Base-by-base conservation (phyloP, 2,329 filamentous ascomycete species). In the Monosporascus ibericus region DNA sequence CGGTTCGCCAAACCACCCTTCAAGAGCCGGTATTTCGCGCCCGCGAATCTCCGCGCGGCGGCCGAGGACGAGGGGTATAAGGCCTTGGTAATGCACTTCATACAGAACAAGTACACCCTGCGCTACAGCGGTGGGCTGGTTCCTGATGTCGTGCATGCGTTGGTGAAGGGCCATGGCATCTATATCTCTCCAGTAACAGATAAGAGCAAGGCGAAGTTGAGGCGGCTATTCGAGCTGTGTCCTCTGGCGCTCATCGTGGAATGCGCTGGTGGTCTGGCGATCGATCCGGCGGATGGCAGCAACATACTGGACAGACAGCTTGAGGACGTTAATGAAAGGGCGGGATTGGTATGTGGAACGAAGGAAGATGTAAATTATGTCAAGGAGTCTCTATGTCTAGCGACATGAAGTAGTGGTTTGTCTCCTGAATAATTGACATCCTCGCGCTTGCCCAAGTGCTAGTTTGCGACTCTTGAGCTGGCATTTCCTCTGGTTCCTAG, bases 121-220 rank as follows among this genome's bases (percentile, higher is more conserved):
- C 70, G 82, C 2, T 86, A 85, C 59, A 75, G 74, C 18, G 82
- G 82, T 0, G 82, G 82, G 0, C 65, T 86, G 3, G 82, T 86
- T 3, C 82, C 82, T 0, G 82, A 86, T 51, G 68, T 85, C 0
- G 76, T 79, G 14, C 82, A 85, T 53, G 74, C 76, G 4, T 67
- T 86, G 7, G 75, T 79, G 54, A 85, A 85, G 64, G 80, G 81
- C 0, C 81, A 85, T 50, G 82, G 82, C 1, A 63, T 86, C 1
- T 86, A 85, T 59, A 61, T 84, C 2, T 81, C 76, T 1, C 82
- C 82, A 0, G 80, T 82, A 5, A 79, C 79, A 1, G 61, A 56
- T 0, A 62, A 62, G 9, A 80, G 75, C 59, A 71, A 70, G 57
- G 79, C 82, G 0, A 86, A 86, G 71, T 64, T 86, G 54, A 70